Evolutionary conservation across 2,329 filamentous ascomycete species (phyloP).

Genomic region (Aspergillus brunneoviolaceus): DNA sequence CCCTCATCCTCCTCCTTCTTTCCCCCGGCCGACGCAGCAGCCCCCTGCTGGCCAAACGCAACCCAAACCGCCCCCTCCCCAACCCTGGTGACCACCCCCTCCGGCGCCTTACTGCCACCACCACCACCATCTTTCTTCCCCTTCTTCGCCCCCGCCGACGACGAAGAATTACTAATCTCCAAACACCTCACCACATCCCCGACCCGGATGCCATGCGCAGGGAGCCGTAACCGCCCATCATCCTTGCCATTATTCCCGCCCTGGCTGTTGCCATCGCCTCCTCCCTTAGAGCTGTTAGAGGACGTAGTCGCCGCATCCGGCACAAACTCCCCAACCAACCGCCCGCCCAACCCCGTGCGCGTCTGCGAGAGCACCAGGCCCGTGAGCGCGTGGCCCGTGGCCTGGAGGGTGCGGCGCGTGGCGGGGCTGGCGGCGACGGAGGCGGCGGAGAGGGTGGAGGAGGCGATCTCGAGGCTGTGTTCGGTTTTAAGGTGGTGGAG

Average conservation of each 20-base stretch:
- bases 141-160: constrained; percentile 20
- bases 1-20: constrained; percentile 44
- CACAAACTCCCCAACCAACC: constrained; percentile 78
- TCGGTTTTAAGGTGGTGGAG: constrained; percentile 44
- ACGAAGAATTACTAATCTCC: constrained; percentile 27
- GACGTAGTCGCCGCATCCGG: constrained; percentile 67
- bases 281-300: constrained; percentile 26
- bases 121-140: constrained; percentile 29
- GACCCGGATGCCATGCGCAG: constrained; percentile 48
- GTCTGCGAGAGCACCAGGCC: constrained; percentile 67
- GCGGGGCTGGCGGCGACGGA: constrained; percentile 42
- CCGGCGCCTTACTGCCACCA: constrained; percentile 34
- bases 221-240: constrained; percentile 44
- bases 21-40: constrained; percentile 19
- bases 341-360: constrained; percentile 88
- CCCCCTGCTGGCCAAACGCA: constrained; percentile 44
- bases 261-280: constrained; percentile 1
- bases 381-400: constrained; percentile 42
- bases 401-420: constrained; percentile 45
- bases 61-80: constrained; percentile 46
- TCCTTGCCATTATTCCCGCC: constrained; percentile 33
- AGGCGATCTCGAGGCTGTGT: constrained; percentile 46
- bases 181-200: constrained; percentile 50
- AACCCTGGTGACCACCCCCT: constrained; percentile 49
- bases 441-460: constrained; percentile 43